Base-by-base conservation (phyloP, 116 monocot species). In the Posidonia oceanica region DNA sequence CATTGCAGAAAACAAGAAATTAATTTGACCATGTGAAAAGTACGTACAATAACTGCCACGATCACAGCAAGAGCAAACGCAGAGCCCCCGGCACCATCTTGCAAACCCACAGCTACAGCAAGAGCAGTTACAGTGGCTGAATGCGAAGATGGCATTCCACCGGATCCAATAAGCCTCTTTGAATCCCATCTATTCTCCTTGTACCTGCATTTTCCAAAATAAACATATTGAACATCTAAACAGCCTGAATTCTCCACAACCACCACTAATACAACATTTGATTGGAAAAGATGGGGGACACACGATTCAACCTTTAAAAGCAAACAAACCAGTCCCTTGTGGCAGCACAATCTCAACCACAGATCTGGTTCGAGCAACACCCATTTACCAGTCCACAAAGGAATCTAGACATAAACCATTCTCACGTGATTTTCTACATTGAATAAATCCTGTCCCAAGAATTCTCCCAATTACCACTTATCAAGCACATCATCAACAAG, bases 121-220 rank as follows among this genome's bases (percentile, higher is more conserved):
- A 78, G 57, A 52, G 71, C 71, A 6, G 66, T 39, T 13, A 77
- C 71, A 1, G 71, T 77, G 14, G 71, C 71, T 1, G 70, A 77
- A 38, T 71, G 71, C 3, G 71, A 71, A 14, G 77, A 71, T 6
- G 77, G 71, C 71, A 77, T 71, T 36, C 71, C 71, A 65, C 71
- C 71, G 54, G 70, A 71, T 60, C 71, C 71, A 21, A 71, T 15
- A 13, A 71, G 65, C 64, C 65, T 53, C 29, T 71, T 70, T 7
- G 71, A 71, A 51, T 77, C 71, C 77, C 77, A 71, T 54, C 71
- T 64, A 13, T 71, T 70, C 3, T 77, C 66, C 39, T 72, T 61
- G 16, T 14, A 71, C 64, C 68, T 63, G 52, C 52, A 67, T n/a
- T 66, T 66, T 29, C 23, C 22, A 36, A 29, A 61, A 61, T 3